A percentile compares a stretch with the other conserved stretches of the same genome.
Conservation (phyloP, 441 rosid species). For the Lepidium campestre region DNA sequence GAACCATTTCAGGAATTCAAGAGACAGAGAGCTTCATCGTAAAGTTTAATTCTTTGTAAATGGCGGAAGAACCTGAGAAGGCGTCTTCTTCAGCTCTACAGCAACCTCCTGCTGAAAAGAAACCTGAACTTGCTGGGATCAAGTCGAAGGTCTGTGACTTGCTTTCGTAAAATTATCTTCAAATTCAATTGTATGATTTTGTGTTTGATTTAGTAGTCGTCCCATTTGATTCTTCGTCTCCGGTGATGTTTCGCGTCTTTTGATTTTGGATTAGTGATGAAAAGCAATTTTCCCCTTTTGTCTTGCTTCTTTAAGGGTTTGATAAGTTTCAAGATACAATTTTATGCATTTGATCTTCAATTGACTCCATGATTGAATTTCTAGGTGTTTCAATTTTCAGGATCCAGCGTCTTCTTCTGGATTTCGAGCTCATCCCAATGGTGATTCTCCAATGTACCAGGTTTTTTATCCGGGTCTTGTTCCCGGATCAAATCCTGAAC, state of each 20-base stretch:
- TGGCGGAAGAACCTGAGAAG: conserved; percentile 46
- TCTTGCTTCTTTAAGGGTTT: not conserved
- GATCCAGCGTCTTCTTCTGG: conserved; percentile 44
- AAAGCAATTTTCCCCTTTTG: not conserved
- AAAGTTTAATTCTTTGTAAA: conserved; percentile 7
- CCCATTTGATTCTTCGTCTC: not conserved
- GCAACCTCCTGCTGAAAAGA: conserved; percentile 23
- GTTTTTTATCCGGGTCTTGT: conserved; percentile 50
- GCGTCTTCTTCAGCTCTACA: conserved; percentile 28
- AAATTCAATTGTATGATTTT: not conserved
- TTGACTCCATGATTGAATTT: not conserved
- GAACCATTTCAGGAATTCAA: not conserved
- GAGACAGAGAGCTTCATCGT: not conserved
- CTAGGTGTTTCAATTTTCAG: conserved; percentile 26
- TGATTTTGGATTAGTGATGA: not conserved
- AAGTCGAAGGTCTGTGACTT: conserved; percentile 38
- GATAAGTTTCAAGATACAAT: not conserved
- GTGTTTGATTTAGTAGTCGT: not conserved
- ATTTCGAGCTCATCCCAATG: conserved; percentile 28
- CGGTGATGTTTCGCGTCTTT: not conserved
- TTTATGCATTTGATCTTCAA: not conserved
- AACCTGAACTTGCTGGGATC: conserved; percentile 28
- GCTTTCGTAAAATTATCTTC: not conserved
- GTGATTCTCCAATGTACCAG: conserved; percentile 59
- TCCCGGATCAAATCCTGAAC: conserved; percentile 37